Percentiles rank a stretch among this genome's conserved stretches.
These are phyloP conservation scores for Rhizophora apiculata DNA, from an alignment of 345 rosid genomes.

Conservation along the genomic window DNA sequence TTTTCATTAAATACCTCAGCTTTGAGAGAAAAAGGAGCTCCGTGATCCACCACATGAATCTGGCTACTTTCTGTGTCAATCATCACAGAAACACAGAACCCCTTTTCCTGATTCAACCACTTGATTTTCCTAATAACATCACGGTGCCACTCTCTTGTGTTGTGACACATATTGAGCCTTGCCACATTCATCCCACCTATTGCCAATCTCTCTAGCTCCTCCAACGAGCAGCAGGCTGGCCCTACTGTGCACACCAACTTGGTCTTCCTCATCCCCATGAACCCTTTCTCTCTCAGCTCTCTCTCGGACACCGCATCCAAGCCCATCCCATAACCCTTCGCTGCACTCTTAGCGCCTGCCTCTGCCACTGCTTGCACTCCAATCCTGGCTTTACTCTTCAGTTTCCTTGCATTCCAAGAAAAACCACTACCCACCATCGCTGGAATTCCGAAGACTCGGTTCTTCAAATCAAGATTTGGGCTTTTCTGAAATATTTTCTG, in stretches of 20 bases:
- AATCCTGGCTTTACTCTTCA: constrained; percentile 10
- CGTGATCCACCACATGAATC: constrained; percentile 73
- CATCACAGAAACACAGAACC: constrained; percentile 59
- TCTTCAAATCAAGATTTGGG: constrained; percentile 22
- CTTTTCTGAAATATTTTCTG: constrained; percentile 15
- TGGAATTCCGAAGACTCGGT: constrained; percentile 18
- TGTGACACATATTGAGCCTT: constrained; percentile 72
- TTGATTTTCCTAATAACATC: constrained; percentile 60
- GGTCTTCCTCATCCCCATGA: constrained; percentile 68
- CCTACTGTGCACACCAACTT: constrained; percentile 74
- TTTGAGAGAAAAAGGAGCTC: constrained; percentile 51
- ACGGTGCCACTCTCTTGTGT: constrained; percentile 59
- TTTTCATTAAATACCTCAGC: constrained; percentile 27
- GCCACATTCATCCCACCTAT: constrained; percentile 73
- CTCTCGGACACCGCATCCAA: constrained; percentile 44
- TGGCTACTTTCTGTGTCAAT: constrained; percentile 78
- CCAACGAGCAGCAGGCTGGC: constrained; percentile 55
- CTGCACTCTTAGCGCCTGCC: constrained; percentile 16
- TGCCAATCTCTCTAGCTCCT: constrained; percentile 59
- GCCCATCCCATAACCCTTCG: constrained; percentile 18
- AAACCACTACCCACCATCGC: not conserved
- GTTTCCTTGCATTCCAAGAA: constrained; percentile 24
- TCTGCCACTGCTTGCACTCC: constrained; percentile 34
- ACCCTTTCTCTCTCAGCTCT: constrained; percentile 62
- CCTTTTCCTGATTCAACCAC: constrained; percentile 49